These are phyloP conservation scores for Barnettozyma wickerhamii DNA, from an alignment of 805 yeast genomes.

Conservation along the genomic window DNA sequence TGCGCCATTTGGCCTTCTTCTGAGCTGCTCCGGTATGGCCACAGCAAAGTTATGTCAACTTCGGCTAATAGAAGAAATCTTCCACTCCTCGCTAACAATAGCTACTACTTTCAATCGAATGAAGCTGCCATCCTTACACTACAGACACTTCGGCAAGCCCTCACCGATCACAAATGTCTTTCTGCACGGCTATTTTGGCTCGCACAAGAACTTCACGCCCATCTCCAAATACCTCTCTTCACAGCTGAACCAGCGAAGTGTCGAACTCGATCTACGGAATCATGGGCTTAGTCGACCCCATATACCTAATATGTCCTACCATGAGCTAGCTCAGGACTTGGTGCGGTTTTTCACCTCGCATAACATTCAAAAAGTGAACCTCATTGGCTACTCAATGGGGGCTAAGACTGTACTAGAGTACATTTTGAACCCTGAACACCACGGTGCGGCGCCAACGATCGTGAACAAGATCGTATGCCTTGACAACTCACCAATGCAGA, in stretches of 20 bases:
- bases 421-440: slow-evolving; percentile 29
- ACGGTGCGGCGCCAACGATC: slow-evolving; percentile 17
- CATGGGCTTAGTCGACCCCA: slow-evolving; percentile 52
- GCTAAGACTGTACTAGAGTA: slow-evolving; percentile 51
- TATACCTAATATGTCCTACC: slow-evolving; percentile 32
- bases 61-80: no score
- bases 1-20: not conserved
- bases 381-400: slow-evolving; percentile 59
- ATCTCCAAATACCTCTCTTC: slow-evolving; percentile 34
- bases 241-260: slow-evolving; percentile 31
- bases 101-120: not conserved
- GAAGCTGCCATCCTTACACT: slow-evolving; percentile 5
- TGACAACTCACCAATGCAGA: slow-evolving; percentile 40
- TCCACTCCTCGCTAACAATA: not conserved
- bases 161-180: slow-evolving; percentile 34
- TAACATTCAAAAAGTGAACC: slow-evolving; percentile 26
- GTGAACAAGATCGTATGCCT: slow-evolving; percentile 41
- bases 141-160: slow-evolving; percentile 3
- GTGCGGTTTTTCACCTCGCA: slow-evolving; percentile 12
- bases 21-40: no score
- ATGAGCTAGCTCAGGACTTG: slow-evolving; percentile 20
- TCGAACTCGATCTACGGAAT: slow-evolving; percentile 44
- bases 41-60: no score
- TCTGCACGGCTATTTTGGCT: slow-evolving; percentile 55
- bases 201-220: slow-evolving; percentile 38